Evolutionary conservation across 2,329 filamentous ascomycete species (phyloP).

Genomic region (Graphilbum ipis-grandicollis): DNA sequence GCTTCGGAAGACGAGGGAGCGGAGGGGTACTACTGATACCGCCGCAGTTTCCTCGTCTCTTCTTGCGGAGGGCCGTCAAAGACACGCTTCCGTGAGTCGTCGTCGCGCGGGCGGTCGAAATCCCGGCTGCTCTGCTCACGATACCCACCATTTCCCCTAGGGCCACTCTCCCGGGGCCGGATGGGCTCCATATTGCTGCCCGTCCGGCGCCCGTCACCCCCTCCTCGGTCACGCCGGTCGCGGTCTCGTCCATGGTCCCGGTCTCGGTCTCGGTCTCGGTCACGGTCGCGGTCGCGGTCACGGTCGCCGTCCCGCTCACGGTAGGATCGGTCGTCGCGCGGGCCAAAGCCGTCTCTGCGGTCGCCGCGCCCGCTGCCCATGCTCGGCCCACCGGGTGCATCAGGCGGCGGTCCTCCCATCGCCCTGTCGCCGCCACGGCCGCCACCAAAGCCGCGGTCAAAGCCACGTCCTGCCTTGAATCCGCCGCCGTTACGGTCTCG

Average conservation of each 20-base stretch:
- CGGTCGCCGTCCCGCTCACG: conserved; percentile 23
- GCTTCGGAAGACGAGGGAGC: no score
- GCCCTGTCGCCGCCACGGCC: conserved; percentile 19
- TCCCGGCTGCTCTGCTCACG: conserved; percentile 12
- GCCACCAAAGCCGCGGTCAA: conserved; percentile 24
- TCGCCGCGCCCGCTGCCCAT: conserved; percentile 15
- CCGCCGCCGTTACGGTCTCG: conserved; percentile 1
- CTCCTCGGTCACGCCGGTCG: conserved; percentile 26
- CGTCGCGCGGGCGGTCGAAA: conserved; percentile 24
- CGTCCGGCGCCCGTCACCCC: conserved; percentile 23
- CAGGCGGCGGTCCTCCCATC: not conserved
- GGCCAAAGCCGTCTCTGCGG: conserved; percentile 23
- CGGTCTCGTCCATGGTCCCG: conserved; percentile 29
- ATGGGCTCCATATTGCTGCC: conserved; percentile 14
- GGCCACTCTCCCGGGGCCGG: conserved; percentile 11
- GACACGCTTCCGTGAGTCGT: conserved; percentile 46
- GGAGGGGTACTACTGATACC: conserved; percentile 44
- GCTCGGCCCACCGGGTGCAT: conserved; percentile 8
- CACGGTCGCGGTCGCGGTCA: conserved; percentile 25
- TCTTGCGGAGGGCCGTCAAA: conserved; percentile 71
- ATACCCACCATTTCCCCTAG: conserved; percentile 15
- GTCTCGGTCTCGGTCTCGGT: conserved; percentile 22
- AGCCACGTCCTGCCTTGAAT: conserved; percentile 20
- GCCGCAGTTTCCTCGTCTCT: conserved; percentile 51
- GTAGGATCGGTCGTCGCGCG: conserved; percentile 27